Evolutionary conservation across 2,329 filamentous ascomycete species (phyloP).

Genomic region (Arthroderma sp.): DNA sequence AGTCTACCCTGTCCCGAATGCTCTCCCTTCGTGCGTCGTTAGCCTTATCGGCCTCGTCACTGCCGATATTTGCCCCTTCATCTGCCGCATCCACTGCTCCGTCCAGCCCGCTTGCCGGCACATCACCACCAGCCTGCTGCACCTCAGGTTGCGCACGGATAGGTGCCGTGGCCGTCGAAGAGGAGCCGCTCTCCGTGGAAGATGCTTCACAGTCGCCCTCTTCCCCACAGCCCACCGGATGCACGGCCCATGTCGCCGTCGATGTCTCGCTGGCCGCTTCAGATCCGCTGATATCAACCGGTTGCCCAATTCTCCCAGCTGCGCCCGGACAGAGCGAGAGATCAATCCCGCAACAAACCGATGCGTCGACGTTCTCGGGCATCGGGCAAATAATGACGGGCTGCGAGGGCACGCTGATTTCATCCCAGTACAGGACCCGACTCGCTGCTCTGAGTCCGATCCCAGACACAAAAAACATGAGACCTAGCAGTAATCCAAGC

Average conservation of each 20-base stretch:
- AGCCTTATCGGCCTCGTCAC: neutral
- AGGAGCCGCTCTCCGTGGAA: neutral
- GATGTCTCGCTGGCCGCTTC: neutral
- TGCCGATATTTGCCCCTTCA: neutral
- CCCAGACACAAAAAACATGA: neutral
- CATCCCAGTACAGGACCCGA: neutral
- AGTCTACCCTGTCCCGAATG: constrained; percentile 10
- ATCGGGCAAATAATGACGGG: neutral
- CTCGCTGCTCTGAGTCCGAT: neutral
- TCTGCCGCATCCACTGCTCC: neutral
- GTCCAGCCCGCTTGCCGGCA: neutral
- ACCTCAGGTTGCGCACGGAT: neutral
- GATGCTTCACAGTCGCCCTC: neutral
- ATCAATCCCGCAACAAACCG: constrained; percentile 1
- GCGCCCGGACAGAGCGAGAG: neutral
- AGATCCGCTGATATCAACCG: neutral
- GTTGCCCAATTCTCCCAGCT: neutral
- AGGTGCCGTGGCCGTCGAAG: neutral
- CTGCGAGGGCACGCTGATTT: neutral
- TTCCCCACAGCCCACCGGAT: neutral
- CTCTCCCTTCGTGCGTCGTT: neutral
- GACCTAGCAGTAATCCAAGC: neutral
- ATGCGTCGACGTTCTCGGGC: neutral
- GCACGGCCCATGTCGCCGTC: neutral
- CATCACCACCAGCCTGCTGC: neutral